A percentile compares a stretch with the other conserved stretches of the same genome.
Conservation (phyloP, 78 protist genomes). For the Isochrysis galbana region DNA sequence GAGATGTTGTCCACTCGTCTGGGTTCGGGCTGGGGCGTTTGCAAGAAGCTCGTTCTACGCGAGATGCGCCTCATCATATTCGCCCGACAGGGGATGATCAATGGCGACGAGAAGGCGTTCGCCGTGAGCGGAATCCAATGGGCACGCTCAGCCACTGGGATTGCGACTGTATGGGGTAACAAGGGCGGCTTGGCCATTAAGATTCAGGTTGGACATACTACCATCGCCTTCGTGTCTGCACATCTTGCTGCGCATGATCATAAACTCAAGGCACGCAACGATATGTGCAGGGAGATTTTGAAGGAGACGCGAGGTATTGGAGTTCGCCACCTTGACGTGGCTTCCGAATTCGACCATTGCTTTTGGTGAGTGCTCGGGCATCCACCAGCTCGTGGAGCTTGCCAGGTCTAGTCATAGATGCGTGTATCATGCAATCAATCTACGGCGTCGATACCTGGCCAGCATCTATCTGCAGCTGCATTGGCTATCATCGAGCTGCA, state of each 20-base stretch:
- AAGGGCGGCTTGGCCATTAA: conserved; percentile 81
- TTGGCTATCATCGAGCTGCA: too few species aligned
- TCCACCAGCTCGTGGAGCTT: too few species aligned
- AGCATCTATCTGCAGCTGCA: too few species aligned
- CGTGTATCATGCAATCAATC: too few species aligned
- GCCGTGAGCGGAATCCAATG: not conserved
- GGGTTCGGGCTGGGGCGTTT: not conserved
- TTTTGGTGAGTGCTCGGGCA: too few species aligned
- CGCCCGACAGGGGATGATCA: too few species aligned
- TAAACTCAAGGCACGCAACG: conserved; percentile 57
- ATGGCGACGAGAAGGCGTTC: too few species aligned
- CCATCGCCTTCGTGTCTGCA: conserved; percentile 68
- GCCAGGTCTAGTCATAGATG: too few species aligned
- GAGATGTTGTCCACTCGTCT: not conserved
- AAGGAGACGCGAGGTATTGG: conserved; percentile 45
- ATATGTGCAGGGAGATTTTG: conserved; percentile 64
- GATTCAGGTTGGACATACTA: conserved; percentile 48
- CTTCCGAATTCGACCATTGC: conserved; percentile 68
- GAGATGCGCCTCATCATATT: conserved; percentile 36
- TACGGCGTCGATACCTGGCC: too few species aligned
- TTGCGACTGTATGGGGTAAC: conserved; percentile 70
- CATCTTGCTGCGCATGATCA: conserved; percentile 85
- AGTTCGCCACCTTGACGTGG: not conserved
- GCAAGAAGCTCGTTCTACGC: not conserved
- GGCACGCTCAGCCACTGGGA: conserved; percentile 53